Percentiles rank a stretch among this genome's conserved stretches.
phyloP scores from a whole-genome alignment of 106 monocot species.

The Allium cepa region DNA sequence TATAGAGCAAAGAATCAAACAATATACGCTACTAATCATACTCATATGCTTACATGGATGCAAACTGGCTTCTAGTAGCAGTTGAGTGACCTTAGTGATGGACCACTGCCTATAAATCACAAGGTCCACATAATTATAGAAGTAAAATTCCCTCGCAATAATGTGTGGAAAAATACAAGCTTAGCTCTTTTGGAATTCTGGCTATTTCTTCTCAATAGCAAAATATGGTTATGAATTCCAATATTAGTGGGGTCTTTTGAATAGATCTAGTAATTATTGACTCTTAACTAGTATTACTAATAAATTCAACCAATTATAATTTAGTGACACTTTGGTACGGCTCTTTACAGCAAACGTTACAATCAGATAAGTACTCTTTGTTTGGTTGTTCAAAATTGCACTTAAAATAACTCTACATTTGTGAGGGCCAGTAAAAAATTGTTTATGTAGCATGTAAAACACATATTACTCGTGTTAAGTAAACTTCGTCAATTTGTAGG shows the following conservation, averaged over 20 bases:
- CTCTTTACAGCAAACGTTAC: neutral
- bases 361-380: neutral
- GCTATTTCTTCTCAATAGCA: neutral
- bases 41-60: too few species aligned
- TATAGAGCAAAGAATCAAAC: too few species aligned
- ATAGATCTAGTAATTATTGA: neutral
- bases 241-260: neutral
- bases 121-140: constrained; percentile 4
- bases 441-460: too few species aligned
- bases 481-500: too few species aligned
- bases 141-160: neutral
- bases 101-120: neutral
- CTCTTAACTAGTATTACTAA: neutral
- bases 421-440: too few species aligned
- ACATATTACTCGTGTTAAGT: too few species aligned
- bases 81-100: too few species aligned
- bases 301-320: neutral
- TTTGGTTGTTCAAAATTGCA: neutral
- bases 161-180: neutral
- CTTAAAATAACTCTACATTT: neutral
- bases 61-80: too few species aligned
- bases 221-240: neutral
- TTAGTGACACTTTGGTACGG: neutral
- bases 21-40: too few species aligned
- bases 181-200: neutral